Conservation (phyloP, 495 filamentous ascomycete species). For the Pseudomonodictys pantanalensis region DNA sequence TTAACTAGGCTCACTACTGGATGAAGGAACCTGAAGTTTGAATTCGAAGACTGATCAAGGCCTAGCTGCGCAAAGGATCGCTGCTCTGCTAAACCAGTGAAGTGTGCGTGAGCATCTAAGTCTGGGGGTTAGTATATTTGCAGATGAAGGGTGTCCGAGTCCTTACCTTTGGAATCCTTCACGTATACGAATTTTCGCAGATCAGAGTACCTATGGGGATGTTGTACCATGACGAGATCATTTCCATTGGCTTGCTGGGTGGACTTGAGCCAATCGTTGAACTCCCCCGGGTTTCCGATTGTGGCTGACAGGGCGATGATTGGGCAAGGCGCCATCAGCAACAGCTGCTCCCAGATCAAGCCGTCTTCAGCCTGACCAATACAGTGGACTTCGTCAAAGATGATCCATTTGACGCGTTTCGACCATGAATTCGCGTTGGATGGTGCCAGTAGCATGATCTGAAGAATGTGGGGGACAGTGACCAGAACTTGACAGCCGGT, state of each 20-base stretch:
- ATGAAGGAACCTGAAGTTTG: slow-evolving; percentile 61
- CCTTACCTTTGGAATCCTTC: too few relatives aligned
- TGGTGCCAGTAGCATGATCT: slow-evolving; percentile 72
- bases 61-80: slow-evolving; percentile 45
- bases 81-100: slow-evolving; percentile 54
- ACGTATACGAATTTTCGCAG: slow-evolving; percentile 66
- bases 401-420: slow-evolving; percentile 64
- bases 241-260: slow-evolving; percentile 58
- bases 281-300: slow-evolving; percentile 70
- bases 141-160: too few relatives aligned
- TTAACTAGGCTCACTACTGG: slow-evolving; percentile 62
- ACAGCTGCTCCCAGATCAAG: slow-evolving; percentile 75
- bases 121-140: not conserved
- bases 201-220: slow-evolving; percentile 68
- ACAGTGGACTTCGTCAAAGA: slow-evolving; percentile 82
- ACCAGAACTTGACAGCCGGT: slow-evolving; percentile 70
- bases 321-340: slow-evolving; percentile 70
- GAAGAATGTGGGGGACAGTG: slow-evolving; percentile 73
- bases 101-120: slow-evolving; percentile 31
- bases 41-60: too few relatives aligned
- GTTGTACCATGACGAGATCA: slow-evolving; percentile 62
- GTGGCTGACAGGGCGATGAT: slow-evolving; percentile 80
- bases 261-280: slow-evolving; percentile 61
- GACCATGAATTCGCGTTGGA: slow-evolving; percentile 67
- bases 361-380: slow-evolving; percentile 77